A percentile compares a stretch with the other conserved stretches of the same genome.
Conservation (phyloP, 306 rosid genomes). For the Trifolium repens region DNA sequence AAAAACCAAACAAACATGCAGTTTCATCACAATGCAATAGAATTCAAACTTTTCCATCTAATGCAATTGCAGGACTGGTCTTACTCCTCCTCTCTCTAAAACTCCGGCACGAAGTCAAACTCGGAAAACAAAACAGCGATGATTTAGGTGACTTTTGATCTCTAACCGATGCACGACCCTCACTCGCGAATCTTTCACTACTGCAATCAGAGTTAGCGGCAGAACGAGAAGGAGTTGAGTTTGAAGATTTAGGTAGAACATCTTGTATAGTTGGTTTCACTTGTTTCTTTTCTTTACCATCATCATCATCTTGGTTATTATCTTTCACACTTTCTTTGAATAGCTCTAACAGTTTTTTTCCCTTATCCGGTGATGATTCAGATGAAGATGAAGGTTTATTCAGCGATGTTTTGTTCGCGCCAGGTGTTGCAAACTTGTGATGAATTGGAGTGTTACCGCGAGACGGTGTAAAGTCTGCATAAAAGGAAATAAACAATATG, state of each 20-base stretch:
- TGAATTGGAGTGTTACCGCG: slow-evolving; percentile 83
- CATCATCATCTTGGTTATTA: slow-evolving; percentile 38
- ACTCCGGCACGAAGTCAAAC: slow-evolving; percentile 75
- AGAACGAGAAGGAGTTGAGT: slow-evolving; percentile 51
- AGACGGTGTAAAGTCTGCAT: slow-evolving; percentile 87
- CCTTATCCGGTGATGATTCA: slow-evolving; percentile 64
- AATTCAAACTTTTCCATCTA: slow-evolving; percentile 51
- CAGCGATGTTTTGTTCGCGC: slow-evolving; percentile 41
- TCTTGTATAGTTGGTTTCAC: slow-evolving; percentile 45
- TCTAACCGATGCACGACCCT: slow-evolving; percentile 33
- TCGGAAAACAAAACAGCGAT: slow-evolving; percentile 71
- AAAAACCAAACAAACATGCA: slow-evolving; percentile 1
- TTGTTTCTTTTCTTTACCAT: slow-evolving; percentile 41
- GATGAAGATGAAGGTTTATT: slow-evolving; percentile 44
- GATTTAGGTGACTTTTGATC: slow-evolving; percentile 52
- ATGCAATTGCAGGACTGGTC: slow-evolving; percentile 65
- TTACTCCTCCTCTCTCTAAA: slow-evolving; percentile 69
- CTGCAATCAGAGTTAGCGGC: slow-evolving; percentile 54
- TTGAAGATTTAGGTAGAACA: slow-evolving; percentile 54
- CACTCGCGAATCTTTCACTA: slow-evolving; percentile 57
- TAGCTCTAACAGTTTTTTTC: slow-evolving; percentile 78
- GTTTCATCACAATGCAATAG: neutral
- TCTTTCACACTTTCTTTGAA: slow-evolving; percentile 66
- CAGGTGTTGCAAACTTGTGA: slow-evolving; percentile 41
- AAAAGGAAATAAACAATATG: neutral